Conservation (phyloP, 306 rosid species). For the Spatholobus suberectus region DNA sequence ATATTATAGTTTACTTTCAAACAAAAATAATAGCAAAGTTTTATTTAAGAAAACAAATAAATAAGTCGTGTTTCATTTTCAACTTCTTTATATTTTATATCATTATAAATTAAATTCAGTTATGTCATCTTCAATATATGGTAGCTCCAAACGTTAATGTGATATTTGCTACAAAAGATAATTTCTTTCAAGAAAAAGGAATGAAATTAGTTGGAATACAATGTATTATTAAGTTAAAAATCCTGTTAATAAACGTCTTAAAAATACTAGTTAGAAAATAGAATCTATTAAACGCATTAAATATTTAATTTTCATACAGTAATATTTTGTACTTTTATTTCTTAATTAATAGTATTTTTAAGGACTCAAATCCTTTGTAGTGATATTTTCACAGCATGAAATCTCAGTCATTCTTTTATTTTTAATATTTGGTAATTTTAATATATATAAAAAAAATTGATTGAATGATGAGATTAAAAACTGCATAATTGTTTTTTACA, state of each 20-base stretch:
- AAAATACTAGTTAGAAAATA: background rate
- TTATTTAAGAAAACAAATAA: background rate
- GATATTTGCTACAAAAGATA: background rate
- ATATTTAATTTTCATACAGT: background rate
- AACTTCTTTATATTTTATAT: background rate
- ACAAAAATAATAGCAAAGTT: background rate
- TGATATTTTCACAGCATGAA: no score
- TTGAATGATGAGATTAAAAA: no score
- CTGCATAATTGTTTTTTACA: no score
- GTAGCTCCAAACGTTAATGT: background rate
- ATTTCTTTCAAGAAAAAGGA: background rate
- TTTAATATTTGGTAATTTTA: no score
- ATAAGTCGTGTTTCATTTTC: background rate
- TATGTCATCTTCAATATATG: background rate
- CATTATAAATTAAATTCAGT: background rate
- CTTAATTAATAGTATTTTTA: no score
- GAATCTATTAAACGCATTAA: background rate
- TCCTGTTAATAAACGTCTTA: background rate
- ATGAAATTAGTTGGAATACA: background rate
- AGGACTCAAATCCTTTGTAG: no score
- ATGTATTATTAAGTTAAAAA: background rate
- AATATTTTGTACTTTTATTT: no score
- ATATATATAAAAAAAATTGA: no score
- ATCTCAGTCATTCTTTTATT: no score
- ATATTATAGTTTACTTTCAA: background rate